Percentiles rank a stretch among this genome's conserved stretches.
phyloP scores from a whole-genome alignment of 2,329 filamentous ascomycete species.

The Bisporella sp. region DNA sequence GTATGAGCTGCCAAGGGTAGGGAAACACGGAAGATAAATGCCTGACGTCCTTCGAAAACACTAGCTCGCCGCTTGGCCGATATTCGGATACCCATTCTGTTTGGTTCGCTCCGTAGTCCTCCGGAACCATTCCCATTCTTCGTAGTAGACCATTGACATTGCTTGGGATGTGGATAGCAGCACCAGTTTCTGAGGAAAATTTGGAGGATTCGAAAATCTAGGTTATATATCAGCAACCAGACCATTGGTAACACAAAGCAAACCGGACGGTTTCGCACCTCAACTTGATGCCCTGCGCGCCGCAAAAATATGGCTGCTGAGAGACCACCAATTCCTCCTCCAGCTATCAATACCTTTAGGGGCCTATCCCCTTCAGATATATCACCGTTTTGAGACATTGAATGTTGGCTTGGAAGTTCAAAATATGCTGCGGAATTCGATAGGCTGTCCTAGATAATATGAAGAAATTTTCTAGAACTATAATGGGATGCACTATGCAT shows the following conservation, averaged over 20 bases:
- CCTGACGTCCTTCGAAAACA: constrained; percentile 3
- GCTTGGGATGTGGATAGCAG: constrained; percentile 55
- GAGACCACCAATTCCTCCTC: constrained; percentile 45
- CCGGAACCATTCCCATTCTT: constrained; percentile 35
- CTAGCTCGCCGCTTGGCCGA: constrained; percentile 3
- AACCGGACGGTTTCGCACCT: constrained; percentile 4
- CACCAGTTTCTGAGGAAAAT: constrained; percentile 49
- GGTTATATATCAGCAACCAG: neutral
- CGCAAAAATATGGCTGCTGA: constrained; percentile 39
- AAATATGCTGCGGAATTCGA: too few relatives aligned
- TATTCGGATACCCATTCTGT: constrained; percentile 5
- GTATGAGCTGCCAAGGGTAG: constrained; percentile 41
- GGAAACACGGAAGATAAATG: constrained; percentile 1
- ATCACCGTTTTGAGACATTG: neutral
- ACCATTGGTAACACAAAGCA: neutral
- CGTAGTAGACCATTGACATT: constrained; percentile 52
- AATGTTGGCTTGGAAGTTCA: too few relatives aligned
- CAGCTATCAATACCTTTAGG: constrained; percentile 9
- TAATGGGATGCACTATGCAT: too few relatives aligned
- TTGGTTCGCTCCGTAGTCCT: constrained; percentile 30
- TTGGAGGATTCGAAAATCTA: constrained; percentile 49
- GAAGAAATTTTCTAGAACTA: too few relatives aligned
- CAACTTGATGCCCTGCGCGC: constrained; percentile 14
- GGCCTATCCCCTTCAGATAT: neutral
- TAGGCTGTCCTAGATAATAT: too few relatives aligned